phyloP scores from a whole-genome alignment of 1,284 basidiomycete species.

The Xerocomus cyaneibrunnescens region DNA sequence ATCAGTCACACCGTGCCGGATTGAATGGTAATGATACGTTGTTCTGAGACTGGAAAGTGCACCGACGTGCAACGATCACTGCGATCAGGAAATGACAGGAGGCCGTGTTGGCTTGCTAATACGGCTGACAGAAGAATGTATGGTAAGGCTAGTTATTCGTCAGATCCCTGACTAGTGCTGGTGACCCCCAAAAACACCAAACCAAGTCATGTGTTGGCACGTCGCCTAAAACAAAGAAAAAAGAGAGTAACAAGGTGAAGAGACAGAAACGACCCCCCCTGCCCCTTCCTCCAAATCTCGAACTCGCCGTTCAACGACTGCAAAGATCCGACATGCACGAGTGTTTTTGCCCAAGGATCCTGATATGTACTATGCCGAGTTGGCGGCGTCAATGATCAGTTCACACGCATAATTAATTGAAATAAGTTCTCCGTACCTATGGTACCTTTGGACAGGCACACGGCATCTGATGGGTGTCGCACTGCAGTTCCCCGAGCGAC shows the following conservation, averaged over 20 bases:
- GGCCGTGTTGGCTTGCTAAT: background rate
- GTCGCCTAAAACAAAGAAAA: background rate
- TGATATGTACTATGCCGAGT: background rate
- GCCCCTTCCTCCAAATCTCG: background rate
- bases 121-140: background rate
- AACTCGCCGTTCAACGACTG: too few species aligned
- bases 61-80: background rate
- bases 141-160: background rate
- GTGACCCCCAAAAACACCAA: background rate
- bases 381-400: background rate
- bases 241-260: too few species aligned
- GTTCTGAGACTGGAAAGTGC: background rate
- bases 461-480: background rate
- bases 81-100: background rate
- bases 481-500: background rate
- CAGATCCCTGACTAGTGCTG: background rate
- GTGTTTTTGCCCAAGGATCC: too few species aligned
- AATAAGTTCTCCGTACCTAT: slow-evolving; percentile 5
- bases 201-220: background rate
- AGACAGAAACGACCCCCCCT: too few species aligned
- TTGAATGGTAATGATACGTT: too few species aligned
- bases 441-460: slow-evolving; percentile 9
- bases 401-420: background rate
- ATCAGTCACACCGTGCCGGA: background rate
- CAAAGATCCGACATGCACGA: slow-evolving; percentile 1